phyloP scores from a whole-genome alignment of 1,284 basidiomycete genomes.

The Lignosus rhinocerotis region DNA sequence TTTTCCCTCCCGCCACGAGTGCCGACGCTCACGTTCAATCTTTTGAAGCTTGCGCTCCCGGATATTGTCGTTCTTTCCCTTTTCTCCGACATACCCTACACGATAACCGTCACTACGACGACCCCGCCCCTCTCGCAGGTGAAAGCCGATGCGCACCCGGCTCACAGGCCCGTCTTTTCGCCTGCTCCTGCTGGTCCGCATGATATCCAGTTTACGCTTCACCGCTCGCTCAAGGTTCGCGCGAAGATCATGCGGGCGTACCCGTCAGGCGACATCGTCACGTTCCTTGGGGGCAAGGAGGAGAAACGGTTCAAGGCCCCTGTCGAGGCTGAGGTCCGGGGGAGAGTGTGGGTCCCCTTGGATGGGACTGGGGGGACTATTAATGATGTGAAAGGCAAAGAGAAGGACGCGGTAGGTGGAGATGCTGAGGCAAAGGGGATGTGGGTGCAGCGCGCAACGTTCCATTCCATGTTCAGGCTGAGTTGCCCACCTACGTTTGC shows the following conservation, averaged over 20 bases:
- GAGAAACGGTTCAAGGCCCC: neutral
- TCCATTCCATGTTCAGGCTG: constrained; percentile 13
- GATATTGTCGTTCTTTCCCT: constrained; percentile 1
- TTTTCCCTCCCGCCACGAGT: neutral
- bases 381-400: neutral
- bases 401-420: neutral
- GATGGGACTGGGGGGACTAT: neutral
- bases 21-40: neutral
- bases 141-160: neutral
- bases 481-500: constrained; percentile 15
- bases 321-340: neutral
- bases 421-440: neutral
- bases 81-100: constrained; percentile 10
- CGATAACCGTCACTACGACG: constrained; percentile 8
- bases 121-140: constrained; percentile 5
- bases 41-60: constrained; percentile 19
- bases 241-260: neutral
- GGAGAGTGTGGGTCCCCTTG: neutral
- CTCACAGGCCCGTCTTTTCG: constrained; percentile 7
- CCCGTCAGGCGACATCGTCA: neutral
- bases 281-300: neutral
- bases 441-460: constrained; percentile 12
- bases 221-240: neutral
- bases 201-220: constrained; percentile 8
- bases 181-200: neutral